Evolutionary conservation across 495 filamentous ascomycete genomes (phyloP), one percentile per base, ranked within the genome.

Genomic region (Glonium stellatum): DNA sequence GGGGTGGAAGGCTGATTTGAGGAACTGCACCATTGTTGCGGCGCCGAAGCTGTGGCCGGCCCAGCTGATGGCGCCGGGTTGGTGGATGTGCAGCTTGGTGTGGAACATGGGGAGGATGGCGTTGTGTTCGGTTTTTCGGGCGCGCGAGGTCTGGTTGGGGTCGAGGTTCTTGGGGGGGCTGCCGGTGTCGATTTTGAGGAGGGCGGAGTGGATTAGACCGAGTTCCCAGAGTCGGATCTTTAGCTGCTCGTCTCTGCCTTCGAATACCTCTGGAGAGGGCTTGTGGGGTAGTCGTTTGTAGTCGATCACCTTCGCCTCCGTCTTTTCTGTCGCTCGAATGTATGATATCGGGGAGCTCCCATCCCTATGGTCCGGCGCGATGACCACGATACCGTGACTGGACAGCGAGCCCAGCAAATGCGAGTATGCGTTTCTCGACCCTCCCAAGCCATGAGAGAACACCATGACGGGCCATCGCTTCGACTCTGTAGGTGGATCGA

Each of bases 361-460:
- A 64, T 92, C 88, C 25, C 89, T 75, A 65, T 92, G 88, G 55
- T 92, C 89, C 0, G 86, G 80, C 15, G 86, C 87, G 36, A 89
- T 70, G 1, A 92, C 89, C 8, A 91, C 80, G 10, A 89, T 74
- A 18, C 89, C 89, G 66, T 90, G 79, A 8, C 84, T 87, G 1
- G 88, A 86, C 22, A 92, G 66, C 0, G 86, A 86, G 6, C 86
- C 85, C 21, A 77, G 79, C 10, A 91, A 61, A 65, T 90, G 80
- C 37, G 85, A 89, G 72, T 92, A 92, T 22, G 88, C 77, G 52
- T 90, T 89, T 35, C 85, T 75, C 42, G 79, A 83, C 18, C 88
- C 88, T 4, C 85, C 89, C 1, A 92, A 76, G 3, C 88, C 88
- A 67, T 92, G 88, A 10, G 87, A 90, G 72, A 92, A 91, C 35